A percentile compares a stretch with the other conserved stretches of the same genome.
These are phyloP conservation scores for Monosporascus sp. DNA, from an alignment of 2,329 filamentous ascomycete genomes.

Conservation along the genomic window DNA sequence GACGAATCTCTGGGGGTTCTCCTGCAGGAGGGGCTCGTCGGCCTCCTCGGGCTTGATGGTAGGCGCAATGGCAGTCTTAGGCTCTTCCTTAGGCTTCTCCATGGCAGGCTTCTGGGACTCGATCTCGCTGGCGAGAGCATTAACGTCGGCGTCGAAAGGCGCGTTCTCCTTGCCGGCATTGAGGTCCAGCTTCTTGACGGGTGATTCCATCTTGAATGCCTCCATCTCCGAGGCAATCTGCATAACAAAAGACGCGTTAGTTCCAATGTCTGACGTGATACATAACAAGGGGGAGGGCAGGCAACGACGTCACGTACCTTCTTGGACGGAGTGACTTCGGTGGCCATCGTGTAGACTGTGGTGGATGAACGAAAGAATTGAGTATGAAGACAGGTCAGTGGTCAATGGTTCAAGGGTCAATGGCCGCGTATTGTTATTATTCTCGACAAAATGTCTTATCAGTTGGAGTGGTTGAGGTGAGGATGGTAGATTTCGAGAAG, in stretches of 20 bases:
- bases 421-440: constrained; percentile 10
- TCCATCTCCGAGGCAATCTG: constrained; percentile 85
- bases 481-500: neutral
- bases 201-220: constrained; percentile 87
- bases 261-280: constrained; percentile 14
- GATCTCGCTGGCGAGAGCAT: constrained; percentile 48
- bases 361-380: constrained; percentile 12
- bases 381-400: constrained; percentile 5
- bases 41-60: constrained; percentile 63
- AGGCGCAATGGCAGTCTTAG: constrained; percentile 37
- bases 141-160: constrained; percentile 45
- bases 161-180: constrained; percentile 78
- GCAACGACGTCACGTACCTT: constrained; percentile 41
- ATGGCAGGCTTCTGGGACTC: constrained; percentile 56
- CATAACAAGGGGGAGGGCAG: constrained; percentile 8
- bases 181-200: constrained; percentile 85
- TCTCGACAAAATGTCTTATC: constrained; percentile 3
- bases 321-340: constrained; percentile 60
- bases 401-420: neutral
- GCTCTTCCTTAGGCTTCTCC: constrained; percentile 36
- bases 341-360: constrained; percentile 56
- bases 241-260: constrained; percentile 17
- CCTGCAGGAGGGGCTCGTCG: constrained; percentile 85
- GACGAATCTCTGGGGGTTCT: constrained; percentile 95
- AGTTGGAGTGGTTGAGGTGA: neutral